Evolutionary conservation across 257 asterid species (phyloP), one percentile per base, ranked within the genome.

Genomic region (Capsicum baccatum): DNA sequence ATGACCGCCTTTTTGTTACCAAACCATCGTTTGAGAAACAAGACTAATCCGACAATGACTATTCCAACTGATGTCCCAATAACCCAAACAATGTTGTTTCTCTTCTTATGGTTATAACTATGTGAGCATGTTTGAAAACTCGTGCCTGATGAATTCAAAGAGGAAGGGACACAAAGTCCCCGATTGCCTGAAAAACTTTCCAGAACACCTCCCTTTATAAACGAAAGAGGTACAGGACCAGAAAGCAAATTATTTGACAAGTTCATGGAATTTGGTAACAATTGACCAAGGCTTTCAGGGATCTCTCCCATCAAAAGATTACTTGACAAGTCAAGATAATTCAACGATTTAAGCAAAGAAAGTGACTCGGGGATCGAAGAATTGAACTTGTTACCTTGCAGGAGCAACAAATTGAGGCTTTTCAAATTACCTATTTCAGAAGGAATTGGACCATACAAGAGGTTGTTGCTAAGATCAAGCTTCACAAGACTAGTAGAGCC

Each of bases 101-200:
- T 52, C 54, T 82, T 92, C 88, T 87, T 94, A 60, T 68, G 83
- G 88, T 81, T 79, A 50, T 86, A 71, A 8, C 83, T 35, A 56
- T 78, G 87, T 15, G 91, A 74, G 56, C 99, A 97, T 3, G 81
- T 71, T 1, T 88, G 84, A 57, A 95, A 90, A 10, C 82, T 85
- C 16, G 66, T 17, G 35, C 67, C n/a, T 1, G 92, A 15, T 33
- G 90, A 81, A 35, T 88, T 88, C 9, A 76, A 16, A 79, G 79
- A 3, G 8, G 73, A 58, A 1, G 93, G 94, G 11, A 93, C 35
- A 82, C 99, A 95, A 3, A 97, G 96, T 56, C 83, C 83, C 3
- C 96, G 95, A 44, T 97, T 97, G 60, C 93, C 94, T 5, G 91
- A 69, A 82, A 95, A 97, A 83, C 94, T 89, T 89, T 95, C 97